Evolutionary conservation across 768 basidiomycete genomes (phyloP), one percentile per base, ranked within the genome.

Genomic region (Paxillus rubicundulus): DNA sequence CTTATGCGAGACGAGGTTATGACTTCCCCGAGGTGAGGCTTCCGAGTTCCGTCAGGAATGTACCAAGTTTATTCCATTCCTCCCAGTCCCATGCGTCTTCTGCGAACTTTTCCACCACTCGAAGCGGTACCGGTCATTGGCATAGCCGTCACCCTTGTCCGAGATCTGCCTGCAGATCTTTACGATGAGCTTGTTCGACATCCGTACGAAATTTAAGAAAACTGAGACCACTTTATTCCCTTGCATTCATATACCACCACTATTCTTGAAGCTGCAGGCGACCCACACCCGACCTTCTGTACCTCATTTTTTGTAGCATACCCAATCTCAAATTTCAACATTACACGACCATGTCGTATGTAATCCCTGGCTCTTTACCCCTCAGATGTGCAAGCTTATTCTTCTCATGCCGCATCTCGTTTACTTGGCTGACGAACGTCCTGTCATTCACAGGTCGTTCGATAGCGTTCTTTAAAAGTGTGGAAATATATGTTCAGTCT

Each of bases 41-140:
- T 39, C n/a, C 14, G 39, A 17, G 28, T 28, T 38, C 18, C 1
- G 1, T 37, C n/a, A 9, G 17, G 30, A 36, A 20, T 5, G 14
- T 21, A 18, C 32, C 14, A 21, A 9, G 21, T 34, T 53, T 36
- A 61, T 57, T n/a, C 27, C 12, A 8, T 36, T 45, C 32, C 16
- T 32, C 44, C 9, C 58, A 97, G 94, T 54, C 97, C 97, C 2
- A 98, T 98, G 93, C 86, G 89, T 51, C 79, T 97, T 7, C 78
- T 99, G 4, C 86, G 96, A 18, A 96, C 88, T 0, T 96, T 98
- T 67, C 97, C 97, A 5, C 89, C 92, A 0, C 78, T 99, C 1
- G 86, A 96, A 58, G 91, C 94, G 1, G 69, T 86, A 14, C 85
- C 87, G 32, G 87, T 98, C 44, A 87, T 98, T 48, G 92, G 90